phyloP scores from a whole-genome alignment of 176 grass and related monocot genomes.

The Metroxylon sagu region DNA sequence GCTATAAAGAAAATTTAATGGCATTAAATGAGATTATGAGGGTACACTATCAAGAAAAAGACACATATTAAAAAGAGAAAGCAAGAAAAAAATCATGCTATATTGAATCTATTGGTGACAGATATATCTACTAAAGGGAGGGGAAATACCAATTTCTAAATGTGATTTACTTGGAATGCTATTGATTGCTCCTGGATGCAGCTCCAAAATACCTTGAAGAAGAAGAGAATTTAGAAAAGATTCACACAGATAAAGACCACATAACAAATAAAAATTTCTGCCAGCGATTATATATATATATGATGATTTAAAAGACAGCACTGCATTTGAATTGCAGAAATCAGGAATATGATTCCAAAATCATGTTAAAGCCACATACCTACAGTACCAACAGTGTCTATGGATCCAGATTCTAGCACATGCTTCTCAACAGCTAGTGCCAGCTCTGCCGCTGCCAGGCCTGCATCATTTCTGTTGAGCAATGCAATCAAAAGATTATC shows the following conservation, averaged over 20 bases:
- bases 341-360: background rate
- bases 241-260: too few species aligned
- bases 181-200: slow-evolving; percentile 96
- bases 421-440: slow-evolving; percentile 85
- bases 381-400: slow-evolving; percentile 89
- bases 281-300: too few species aligned
- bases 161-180: slow-evolving; percentile 98
- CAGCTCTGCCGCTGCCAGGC: slow-evolving; percentile 80
- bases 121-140: slow-evolving; percentile 2
- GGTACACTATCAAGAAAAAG: too few species aligned
- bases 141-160: slow-evolving; percentile 72
- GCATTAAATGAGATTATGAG: too few species aligned
- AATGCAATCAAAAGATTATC: background rate
- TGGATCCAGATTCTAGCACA: slow-evolving; percentile 77
- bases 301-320: background rate
- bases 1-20: too few species aligned
- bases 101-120: background rate
- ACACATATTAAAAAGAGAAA: background rate
- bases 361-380: slow-evolving; percentile 31
- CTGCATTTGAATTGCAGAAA: slow-evolving; percentile 7
- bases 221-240: slow-evolving; percentile 7
- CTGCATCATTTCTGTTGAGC: slow-evolving; percentile 79
- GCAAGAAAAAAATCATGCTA: background rate
- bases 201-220: slow-evolving; percentile 74
- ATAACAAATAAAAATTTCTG: too few species aligned